Conservation (phyloP, 768 basidiomycete species). For the Stropharia rugosoannulata region DNA sequence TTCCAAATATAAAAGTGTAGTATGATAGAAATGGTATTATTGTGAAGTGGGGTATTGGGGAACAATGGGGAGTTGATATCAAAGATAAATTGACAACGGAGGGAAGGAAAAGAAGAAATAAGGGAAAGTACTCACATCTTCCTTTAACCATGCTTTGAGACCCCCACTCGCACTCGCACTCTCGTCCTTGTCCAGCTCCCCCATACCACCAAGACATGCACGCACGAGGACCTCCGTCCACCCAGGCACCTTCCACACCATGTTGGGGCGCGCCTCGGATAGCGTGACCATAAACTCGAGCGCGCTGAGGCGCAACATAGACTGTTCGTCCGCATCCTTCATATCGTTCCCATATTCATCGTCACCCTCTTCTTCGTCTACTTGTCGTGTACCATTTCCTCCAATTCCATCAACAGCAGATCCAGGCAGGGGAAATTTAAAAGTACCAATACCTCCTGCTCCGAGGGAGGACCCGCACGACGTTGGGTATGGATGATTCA, state of each 20-base stretch:
- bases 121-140: conserved; percentile 57
- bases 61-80: background rate
- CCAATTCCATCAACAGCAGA: no score
- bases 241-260: conserved; percentile 66
- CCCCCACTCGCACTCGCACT: conserved; percentile 28
- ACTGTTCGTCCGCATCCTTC: conserved; percentile 54
- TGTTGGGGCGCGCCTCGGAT: conserved; percentile 66
- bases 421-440: conserved; percentile 35
- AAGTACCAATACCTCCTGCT: conserved; percentile 31
- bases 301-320: conserved; percentile 68
- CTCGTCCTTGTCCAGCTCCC: conserved; percentile 65
- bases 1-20: no score
- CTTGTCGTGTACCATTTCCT: conserved; percentile 12
- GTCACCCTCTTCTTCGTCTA: conserved; percentile 30
- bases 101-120: background rate
- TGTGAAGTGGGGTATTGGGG: background rate
- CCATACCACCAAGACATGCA: conserved; percentile 81
- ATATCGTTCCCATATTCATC: conserved; percentile 24
- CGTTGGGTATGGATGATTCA: conserved; percentile 43
- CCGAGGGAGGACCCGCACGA: no score
- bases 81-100: no score
- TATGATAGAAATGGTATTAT: no score
- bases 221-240: conserved; percentile 73
- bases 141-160: conserved; percentile 62
- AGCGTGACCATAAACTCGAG: conserved; percentile 83